Evolutionary conservation across 139 green algal species (phyloP), one percentile per base, ranked within the genome.

Genomic region (Coelastrella sp.): DNA sequence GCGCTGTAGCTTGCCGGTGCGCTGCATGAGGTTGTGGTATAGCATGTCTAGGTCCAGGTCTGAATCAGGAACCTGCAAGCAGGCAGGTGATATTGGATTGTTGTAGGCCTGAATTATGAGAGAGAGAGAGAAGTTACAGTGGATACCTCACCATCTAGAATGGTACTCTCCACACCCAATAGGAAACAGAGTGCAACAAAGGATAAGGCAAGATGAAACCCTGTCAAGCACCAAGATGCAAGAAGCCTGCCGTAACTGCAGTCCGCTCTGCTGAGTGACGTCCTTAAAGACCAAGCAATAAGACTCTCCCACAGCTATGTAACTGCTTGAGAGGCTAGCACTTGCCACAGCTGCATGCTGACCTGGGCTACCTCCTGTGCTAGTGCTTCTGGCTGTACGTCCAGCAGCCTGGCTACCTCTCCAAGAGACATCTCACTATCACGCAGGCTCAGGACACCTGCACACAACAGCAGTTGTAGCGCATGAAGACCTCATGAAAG

Each of bases 321-420:
- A 47, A 47, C 32, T 47, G 32, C 32, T 47, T 47, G 32, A 47
- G 32, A 47, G 32, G 32, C 32, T 47, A 47, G 32, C 32, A 47
- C 32, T 47, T 47, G 32, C 32, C 32, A 47, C 32, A 47, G 32
- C 64, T 32, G 68, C 14, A 76, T 32, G 14, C 68, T 76, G 10
- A 89, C 83, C 83, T 81, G 83, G 2, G 66, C 17, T 32, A 81
- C 83, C 68, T 89, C 83, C 32, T 81, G 17, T 71, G 32, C 47
- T 47, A 89, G 47, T 3, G 59, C 20, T 13, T 89, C 56, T 13
- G 10, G 58, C 11, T 57, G 76, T 85, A 91, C 71, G n/a, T 91
- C 85, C 58, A 92, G 85, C 85, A 85, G 60, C 22, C 57, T 32
- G 0, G 79, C 90, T 57, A 92, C 65, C 60, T 92, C 79, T 13